Conservation (phyloP, 2,329 filamentous ascomycete species). For the Aspergillus texensis region DNA sequence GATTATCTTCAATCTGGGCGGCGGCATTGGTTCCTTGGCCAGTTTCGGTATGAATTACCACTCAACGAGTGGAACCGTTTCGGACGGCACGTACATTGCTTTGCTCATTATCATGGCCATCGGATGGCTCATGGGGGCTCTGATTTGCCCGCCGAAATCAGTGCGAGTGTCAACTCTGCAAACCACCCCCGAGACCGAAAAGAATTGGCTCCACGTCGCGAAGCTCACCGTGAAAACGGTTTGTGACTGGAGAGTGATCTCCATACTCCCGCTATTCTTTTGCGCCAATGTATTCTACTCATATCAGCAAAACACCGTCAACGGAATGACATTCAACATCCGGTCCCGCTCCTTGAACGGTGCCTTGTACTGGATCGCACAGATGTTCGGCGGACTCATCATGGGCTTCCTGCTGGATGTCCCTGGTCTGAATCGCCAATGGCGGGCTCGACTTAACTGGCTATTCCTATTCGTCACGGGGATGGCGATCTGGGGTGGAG, state of each 20-base stretch:
- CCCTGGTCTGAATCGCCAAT: conserved; percentile 45
- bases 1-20: conserved; percentile 52
- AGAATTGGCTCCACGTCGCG: conserved; percentile 37
- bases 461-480: conserved; percentile 51
- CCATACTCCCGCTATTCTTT: conserved; percentile 59
- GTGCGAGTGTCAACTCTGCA: conserved; percentile 45
- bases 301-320: conserved; percentile 60
- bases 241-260: conserved; percentile 49
- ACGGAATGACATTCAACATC: conserved; percentile 58
- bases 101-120: conserved; percentile 53
- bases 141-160: conserved; percentile 53
- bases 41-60: conserved; percentile 50
- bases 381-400: conserved; percentile 57
- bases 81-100: conserved; percentile 55
- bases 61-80: conserved; percentile 48
- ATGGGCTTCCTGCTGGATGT: conserved; percentile 45
- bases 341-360: conserved; percentile 60
- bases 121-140: conserved; percentile 51
- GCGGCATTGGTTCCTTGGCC: conserved; percentile 48
- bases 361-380: conserved; percentile 59
- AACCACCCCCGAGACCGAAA: conserved; percentile 42
- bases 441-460: conserved; percentile 53
- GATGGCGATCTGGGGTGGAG: conserved; percentile 61
- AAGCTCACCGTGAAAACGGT: conserved; percentile 42
- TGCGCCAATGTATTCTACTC: conserved; percentile 60